Base-by-base conservation (phyloP, 805 yeast species). In the Danielia reshetovae region DNA sequence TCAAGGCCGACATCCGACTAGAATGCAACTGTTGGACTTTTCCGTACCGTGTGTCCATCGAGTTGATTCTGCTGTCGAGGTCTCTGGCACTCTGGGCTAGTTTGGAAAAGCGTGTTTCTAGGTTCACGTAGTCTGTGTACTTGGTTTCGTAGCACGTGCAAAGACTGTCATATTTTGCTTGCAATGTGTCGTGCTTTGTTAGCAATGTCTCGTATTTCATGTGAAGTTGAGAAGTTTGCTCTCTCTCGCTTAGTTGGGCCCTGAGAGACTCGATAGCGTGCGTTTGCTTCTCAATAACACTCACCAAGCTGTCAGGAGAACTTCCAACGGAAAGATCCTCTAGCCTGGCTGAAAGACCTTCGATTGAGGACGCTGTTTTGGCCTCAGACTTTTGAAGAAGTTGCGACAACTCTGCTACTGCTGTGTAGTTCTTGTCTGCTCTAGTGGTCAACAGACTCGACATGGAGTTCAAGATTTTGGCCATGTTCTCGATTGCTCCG, bases 21-120 rank as follows among this genome's bases (percentile, higher is more conserved):
- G 48, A 28, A 35, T 56, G 61, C 25, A 58, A 40, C 22, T 47
- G 50, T n/a, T 50, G 54, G 8, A 55, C 45, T 21, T 51, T 53
- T 12, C 42, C 42, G 18, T 30, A 35, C 22, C 22, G 34, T 12
- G 7, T 28, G 15, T 24, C 41, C 28, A 48, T 35, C 9, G 18
- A 26, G 19, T 38, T 43, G 8, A 47, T 38, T 3, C 44, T 49
- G 7, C 44, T 36, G 6, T 43, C 41, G 11, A 60, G 47, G 7
- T 32, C 34, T 15, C 39, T 40, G 40, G 49, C 62, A 11, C 51
- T 50, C 9, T 41, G 32, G 24, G 52, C 53, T 14, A 62, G 44
- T 1, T 34, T 27, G 35, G 45, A 31, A 16, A 54, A 52, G 7
- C 9, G 22, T 19, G 22, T 19, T 19, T 19, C 22, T 9, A 19